Conservation (phyloP, 1,139 yeast species). For the Yamadazyma taylorii region DNA sequence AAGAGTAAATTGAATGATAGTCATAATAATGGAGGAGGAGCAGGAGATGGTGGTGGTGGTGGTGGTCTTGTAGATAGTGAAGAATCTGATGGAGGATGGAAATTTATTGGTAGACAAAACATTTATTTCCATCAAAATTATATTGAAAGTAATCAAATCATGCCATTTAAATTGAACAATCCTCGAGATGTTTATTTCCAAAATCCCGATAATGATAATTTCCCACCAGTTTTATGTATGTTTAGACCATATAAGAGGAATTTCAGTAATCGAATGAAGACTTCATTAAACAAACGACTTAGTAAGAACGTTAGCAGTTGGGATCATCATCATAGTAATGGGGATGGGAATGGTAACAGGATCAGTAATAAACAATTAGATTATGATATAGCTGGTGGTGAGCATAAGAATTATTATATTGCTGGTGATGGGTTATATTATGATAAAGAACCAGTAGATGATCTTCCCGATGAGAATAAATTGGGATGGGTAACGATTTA, state of each 20-base stretch:
- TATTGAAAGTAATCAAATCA: constrained; percentile 13
- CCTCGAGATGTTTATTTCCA: constrained; percentile 36
- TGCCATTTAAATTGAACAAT: constrained; percentile 19
- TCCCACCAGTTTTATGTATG: constrained; percentile 46
- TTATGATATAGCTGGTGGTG: constrained; percentile 30
- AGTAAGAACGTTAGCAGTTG: constrained; percentile 5
- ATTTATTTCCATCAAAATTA: constrained; percentile 34
- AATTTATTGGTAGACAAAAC: constrained; percentile 28
- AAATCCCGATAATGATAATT: constrained; percentile 17
- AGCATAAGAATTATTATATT: constrained; percentile 36
- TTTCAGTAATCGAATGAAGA: constrained; percentile 40
- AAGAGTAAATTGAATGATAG: constrained; percentile 18
- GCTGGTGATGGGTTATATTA: constrained; percentile 59
- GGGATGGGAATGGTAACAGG: constrained; percentile 4
- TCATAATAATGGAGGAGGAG: background rate
- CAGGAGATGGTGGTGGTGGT: background rate
- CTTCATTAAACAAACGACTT: constrained; percentile 19
- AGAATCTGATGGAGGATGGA: constrained; percentile 21
- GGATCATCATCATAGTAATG: background rate
- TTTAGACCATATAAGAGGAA: constrained; percentile 56
- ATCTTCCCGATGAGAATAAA: constrained; percentile 57
- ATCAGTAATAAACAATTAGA: constrained; percentile 16
- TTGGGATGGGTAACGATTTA: constrained; percentile 65
- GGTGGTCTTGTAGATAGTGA: too few species aligned
- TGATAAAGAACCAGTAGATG: constrained; percentile 51